Conservation (phyloP, 2,329 filamentous ascomycete species). For the Setomelanomma holmii region DNA sequence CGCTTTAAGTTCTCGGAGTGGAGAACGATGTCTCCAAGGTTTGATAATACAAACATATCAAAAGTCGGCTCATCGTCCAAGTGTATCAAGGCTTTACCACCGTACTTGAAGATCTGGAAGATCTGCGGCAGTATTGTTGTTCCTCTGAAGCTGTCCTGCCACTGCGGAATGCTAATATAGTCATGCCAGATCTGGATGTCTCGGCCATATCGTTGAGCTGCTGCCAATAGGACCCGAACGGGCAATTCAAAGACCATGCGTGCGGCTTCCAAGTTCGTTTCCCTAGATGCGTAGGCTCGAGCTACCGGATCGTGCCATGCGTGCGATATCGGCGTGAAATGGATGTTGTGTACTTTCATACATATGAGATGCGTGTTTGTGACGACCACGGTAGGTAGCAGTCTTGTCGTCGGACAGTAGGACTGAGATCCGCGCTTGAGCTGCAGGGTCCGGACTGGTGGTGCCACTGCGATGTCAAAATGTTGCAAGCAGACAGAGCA, state of each 20-base stretch:
- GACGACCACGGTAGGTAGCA: slow-evolving; percentile 3
- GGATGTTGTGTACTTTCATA: slow-evolving; percentile 2
- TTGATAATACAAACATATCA: not conserved
- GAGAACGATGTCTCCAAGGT: not conserved
- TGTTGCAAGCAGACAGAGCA: slow-evolving; percentile 6
- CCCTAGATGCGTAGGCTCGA: slow-evolving; percentile 8
- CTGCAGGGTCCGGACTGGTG: slow-evolving; percentile 7
- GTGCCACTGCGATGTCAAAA: slow-evolving; percentile 9
- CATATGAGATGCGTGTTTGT: slow-evolving; percentile 11
- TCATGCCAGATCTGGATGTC: slow-evolving; percentile 12
- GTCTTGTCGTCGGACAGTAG: not conserved
- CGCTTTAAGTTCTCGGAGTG: not conserved
- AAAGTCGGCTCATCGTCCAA: slow-evolving; percentile 3
- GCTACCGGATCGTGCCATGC: slow-evolving; percentile 12
- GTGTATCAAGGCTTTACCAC: slow-evolving; percentile 8
- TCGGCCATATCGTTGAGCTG: slow-evolving; percentile 7
- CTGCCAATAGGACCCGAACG: slow-evolving; percentile 7
- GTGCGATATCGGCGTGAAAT: slow-evolving; percentile 13
- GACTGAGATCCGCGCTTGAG: not conserved
- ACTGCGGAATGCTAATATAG: slow-evolving; percentile 16
- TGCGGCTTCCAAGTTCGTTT: slow-evolving; percentile 4
- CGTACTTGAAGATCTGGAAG: slow-evolving; percentile 11
- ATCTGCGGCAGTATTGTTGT: slow-evolving; percentile 13
- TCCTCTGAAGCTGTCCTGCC: slow-evolving; percentile 9
- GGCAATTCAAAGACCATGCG: slow-evolving; percentile 8